phyloP scores from a whole-genome alignment of 2,329 filamentous ascomycete genomes.

The Penicillium brevicompactum region DNA sequence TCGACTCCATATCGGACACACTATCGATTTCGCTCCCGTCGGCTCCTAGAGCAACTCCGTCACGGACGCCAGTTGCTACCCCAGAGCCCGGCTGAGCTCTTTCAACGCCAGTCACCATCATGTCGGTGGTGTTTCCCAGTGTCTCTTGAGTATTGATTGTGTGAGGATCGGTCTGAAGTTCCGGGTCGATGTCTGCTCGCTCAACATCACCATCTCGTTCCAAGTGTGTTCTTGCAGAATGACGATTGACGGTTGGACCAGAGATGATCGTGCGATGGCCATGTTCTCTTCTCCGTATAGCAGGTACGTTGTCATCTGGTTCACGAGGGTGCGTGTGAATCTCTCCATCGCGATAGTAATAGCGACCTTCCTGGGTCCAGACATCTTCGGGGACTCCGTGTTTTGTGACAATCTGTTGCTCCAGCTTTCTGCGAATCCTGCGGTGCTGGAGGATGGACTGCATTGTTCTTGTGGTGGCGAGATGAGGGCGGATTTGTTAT shows the following conservation, averaged over 20 bases:
- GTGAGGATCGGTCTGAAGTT: constrained; percentile 13
- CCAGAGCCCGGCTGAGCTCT: constrained; percentile 20
- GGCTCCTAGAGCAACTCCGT: not conserved
- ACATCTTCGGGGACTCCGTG: constrained; percentile 14
- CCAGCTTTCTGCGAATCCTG: constrained; percentile 18
- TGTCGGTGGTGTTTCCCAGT: constrained; percentile 23
- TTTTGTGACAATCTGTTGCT: constrained; percentile 23
- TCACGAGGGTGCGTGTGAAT: constrained; percentile 1
- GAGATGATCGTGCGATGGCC: constrained; percentile 5
- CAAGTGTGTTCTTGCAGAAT: constrained; percentile 1
- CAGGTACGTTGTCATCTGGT: not conserved
- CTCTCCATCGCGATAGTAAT: constrained; percentile 11
- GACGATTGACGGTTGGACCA: constrained; percentile 5
- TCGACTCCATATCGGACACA: constrained; percentile 9
- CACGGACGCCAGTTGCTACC: constrained; percentile 1
- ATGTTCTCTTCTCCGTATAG: constrained; percentile 4
- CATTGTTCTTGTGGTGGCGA: constrained; percentile 9
- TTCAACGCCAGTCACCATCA: constrained; percentile 28
- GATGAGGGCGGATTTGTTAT: not conserved
- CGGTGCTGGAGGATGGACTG: constrained; percentile 15
- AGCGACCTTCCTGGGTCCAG: constrained; percentile 19
- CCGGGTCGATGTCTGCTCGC: constrained; percentile 14
- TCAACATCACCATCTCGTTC: constrained; percentile 10
- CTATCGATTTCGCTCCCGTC: not conserved
- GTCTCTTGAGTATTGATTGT: constrained; percentile 20